Conservation (phyloP, 306 rosid genomes). For the Vigna mungo region DNA sequence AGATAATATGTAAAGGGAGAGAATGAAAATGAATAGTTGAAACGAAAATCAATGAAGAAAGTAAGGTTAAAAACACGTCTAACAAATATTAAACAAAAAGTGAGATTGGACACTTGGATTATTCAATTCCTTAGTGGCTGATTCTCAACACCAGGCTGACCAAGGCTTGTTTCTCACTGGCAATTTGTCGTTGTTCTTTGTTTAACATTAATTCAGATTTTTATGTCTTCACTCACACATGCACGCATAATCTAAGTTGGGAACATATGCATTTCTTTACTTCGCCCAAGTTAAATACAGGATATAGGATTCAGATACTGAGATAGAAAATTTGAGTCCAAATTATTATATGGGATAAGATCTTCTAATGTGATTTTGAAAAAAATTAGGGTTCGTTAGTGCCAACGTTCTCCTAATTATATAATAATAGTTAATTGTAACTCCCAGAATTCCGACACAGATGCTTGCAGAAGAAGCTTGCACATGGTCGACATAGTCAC, state of each 20-base stretch:
- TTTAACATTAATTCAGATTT: slow-evolving; percentile 41
- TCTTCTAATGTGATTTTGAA: slow-evolving; percentile 24
- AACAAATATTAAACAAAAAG: slow-evolving; percentile 41
- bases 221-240: slow-evolving; percentile 45
- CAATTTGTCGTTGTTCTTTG: slow-evolving; percentile 49
- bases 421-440: slow-evolving; percentile 1
- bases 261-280: slow-evolving; percentile 30
- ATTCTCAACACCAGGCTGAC: slow-evolving; percentile 40
- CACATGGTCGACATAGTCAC: slow-evolving; percentile 45
- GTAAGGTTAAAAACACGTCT: slow-evolving; percentile 22
- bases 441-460: slow-evolving; percentile 55
- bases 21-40: slow-evolving; percentile 19
- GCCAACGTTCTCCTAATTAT: slow-evolving; percentile 2
- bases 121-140: slow-evolving; percentile 14
- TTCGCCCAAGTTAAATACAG: background rate
- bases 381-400: slow-evolving; percentile 31
- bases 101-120: slow-evolving; percentile 4
- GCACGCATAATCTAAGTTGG: slow-evolving; percentile 47
- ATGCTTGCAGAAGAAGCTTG: slow-evolving; percentile 52
- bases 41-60: slow-evolving; percentile 47
- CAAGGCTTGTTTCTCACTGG: slow-evolving; percentile 48
- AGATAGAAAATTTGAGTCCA: background rate
- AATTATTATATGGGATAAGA: slow-evolving; percentile 27
- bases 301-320: background rate
- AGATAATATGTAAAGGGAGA: background rate